A percentile compares a stretch with the other conserved stretches of the same genome.
phyloP scores from a whole-genome alignment of 768 basidiomycete species.

The Hortiboletus campestris region DNA sequence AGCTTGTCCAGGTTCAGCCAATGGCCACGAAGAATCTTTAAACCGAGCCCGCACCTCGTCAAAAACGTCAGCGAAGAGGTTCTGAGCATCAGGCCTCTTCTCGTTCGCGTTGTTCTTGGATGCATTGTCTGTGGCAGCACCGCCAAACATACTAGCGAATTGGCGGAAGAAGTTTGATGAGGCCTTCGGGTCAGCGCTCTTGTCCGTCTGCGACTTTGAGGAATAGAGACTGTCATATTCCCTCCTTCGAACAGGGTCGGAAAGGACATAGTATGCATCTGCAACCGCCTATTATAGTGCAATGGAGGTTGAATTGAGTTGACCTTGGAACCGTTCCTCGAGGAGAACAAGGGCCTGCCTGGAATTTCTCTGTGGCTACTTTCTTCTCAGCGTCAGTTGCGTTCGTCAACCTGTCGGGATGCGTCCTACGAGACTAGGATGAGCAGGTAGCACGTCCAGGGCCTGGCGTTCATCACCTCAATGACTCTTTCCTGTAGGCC shows the following conservation, averaged over 20 bases:
- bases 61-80: constrained; percentile 86
- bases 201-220: constrained; percentile 50
- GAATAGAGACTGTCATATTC: constrained; percentile 72
- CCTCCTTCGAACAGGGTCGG: constrained; percentile 65
- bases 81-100: constrained; percentile 70
- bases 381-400: constrained; percentile 70
- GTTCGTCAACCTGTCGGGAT: constrained; percentile 80
- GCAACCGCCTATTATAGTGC: constrained; percentile 58
- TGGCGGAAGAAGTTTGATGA: constrained; percentile 74
- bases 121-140: constrained; percentile 29
- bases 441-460: constrained; percentile 6
- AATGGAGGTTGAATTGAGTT: neutral
- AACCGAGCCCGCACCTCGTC: constrained; percentile 64
- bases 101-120: constrained; percentile 33
- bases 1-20: constrained; percentile 43
- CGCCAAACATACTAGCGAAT: constrained; percentile 71
- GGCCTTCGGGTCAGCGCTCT: constrained; percentile 60
- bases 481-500: constrained; percentile 77
- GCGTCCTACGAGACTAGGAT: constrained; percentile 54
- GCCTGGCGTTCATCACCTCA: constrained; percentile 44
- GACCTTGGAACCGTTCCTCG: neutral
- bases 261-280: constrained; percentile 92
- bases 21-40: neutral
- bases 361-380: constrained; percentile 79
- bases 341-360: constrained; percentile 42